Base-by-base conservation (phyloP, 345 rosid genomes). In the Conringia planisiliqua region DNA sequence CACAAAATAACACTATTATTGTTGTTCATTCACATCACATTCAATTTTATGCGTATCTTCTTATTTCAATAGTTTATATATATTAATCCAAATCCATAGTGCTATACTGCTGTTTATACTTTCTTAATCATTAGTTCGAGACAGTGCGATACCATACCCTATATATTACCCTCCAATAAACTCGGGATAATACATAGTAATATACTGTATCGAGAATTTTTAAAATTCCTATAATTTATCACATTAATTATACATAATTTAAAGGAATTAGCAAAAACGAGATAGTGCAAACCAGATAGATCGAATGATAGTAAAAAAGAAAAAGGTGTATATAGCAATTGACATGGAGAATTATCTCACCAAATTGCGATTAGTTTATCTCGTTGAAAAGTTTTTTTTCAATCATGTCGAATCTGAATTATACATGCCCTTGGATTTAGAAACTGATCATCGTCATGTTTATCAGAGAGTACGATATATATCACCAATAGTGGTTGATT, bases 201-300 rank as follows among this genome's bases (percentile, higher is more conserved):
- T n/a, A n/a, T n/a, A 8, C 0, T 1, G 6, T 20, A 33, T 5
- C 14, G 16, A 16, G 12, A 38, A 16, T 10, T 68, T 59, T 20
- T 4, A 18, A 20, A 20, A 5, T 32, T n/a, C n/a, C n/a, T 32
- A 22, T 43, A 20, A 33, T 14, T n/a, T 36, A 60, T 59, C 5
- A 22, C 38, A 35, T 6, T 6, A 39, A n/a, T 8, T 38, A 29
- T 54, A 42, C 30, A 24, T 14, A 44, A 29, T 12, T 70, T 33
- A 4, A 30, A 16, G 12, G 24, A 42, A 13, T 43, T 14, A 43
- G 18, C 24, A 33, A 33, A 42, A 70, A 42, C 8, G 44, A 70
- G 50, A 60, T 50, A 38, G 43, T 51, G 61, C 62, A 62, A 51
- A 58, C 54, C 30, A 58, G 44, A 57, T 14, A 33, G 66, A 44